Evolutionary conservation across 257 asterid species (phyloP), one percentile per base, ranked within the genome.

Genomic region (Solanum dulcamara): DNA sequence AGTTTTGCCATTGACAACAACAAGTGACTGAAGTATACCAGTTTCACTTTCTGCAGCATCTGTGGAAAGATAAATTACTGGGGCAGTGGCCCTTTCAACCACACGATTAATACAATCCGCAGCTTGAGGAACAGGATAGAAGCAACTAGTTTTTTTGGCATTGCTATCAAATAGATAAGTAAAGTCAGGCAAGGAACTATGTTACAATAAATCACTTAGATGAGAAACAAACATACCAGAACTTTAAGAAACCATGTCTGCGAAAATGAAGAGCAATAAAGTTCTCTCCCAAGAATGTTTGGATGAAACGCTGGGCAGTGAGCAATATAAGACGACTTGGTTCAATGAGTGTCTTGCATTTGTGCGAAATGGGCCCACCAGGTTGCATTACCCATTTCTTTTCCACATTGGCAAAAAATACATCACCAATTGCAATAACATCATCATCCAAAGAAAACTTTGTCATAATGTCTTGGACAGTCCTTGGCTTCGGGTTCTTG

Each of bases 11-110:
- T 94, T 91, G 88, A 88, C 81, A 80, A 71, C 85, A 85, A 95
- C 80, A 82, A 95, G 96, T n/a, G 98, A 95, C 90, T 95, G 98
- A 85, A 97, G 90, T 77, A 97, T 90, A 50, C 91, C 90, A 79
- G 98, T 95, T 92, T 95, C 98, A 92, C 99, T 97, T 81, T 88
- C 93, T 77, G 98, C 98, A 84, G 98, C 99, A 89, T 97, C 99
- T 0, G 98, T 94, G 28, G 98, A 95, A 46, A 97, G 98, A 91
- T 94, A 97, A 83, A 97, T 91, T 24, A 95, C 97, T 40, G 98
- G 95, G 48, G 93, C 55, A 85, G 90, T 91, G 51, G 96, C 94
- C 91, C 89, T 93, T 87, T 89, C 97, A 74, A 91, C 91, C 86
- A 94, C 91, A 83, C 94, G 92, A 85, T 91, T 97, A 93, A 97